A percentile compares a stretch with the other conserved stretches of the same genome.
Conservation (phyloP, 1,284 basidiomycete genomes). For the Apiotrichum mycotoxinovorans region DNA sequence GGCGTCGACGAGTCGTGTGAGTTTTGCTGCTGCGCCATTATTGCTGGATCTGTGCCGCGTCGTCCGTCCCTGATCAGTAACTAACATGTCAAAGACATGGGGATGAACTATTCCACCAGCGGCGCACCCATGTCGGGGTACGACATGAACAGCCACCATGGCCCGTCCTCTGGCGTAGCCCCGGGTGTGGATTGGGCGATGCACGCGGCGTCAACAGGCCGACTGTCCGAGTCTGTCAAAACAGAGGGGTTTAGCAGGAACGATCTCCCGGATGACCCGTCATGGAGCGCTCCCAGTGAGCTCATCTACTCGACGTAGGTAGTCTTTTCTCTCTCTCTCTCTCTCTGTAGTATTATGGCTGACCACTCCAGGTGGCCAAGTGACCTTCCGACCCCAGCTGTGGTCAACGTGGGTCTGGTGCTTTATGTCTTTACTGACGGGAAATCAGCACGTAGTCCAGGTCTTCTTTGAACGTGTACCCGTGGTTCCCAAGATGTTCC, state of each 20-base stretch:
- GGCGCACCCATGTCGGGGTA: background rate
- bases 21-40: no score
- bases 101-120: no score
- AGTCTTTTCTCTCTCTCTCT: background rate
- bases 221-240: background rate
- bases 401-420: slow-evolving; percentile 23
- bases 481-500: slow-evolving; percentile 37
- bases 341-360: slow-evolving; percentile 1
- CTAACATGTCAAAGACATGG: no score
- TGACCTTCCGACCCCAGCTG: slow-evolving; percentile 33
- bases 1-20: no score
- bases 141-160: background rate
- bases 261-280: slow-evolving; percentile 1
- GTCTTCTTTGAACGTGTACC: slow-evolving; percentile 44
- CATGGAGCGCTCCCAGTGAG: background rate
- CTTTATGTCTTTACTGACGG: background rate
- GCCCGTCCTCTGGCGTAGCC: background rate
- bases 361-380: slow-evolving; percentile 29
- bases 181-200: background rate
- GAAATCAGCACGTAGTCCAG: slow-evolving; percentile 23
- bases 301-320: slow-evolving; percentile 36
- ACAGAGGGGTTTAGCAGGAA: background rate
- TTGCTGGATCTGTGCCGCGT: no score
- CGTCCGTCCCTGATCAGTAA: no score
- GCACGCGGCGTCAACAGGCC: background rate